Base-by-base conservation (phyloP, 352 stramenopile species). In the Globisporangium lucens region DNA sequence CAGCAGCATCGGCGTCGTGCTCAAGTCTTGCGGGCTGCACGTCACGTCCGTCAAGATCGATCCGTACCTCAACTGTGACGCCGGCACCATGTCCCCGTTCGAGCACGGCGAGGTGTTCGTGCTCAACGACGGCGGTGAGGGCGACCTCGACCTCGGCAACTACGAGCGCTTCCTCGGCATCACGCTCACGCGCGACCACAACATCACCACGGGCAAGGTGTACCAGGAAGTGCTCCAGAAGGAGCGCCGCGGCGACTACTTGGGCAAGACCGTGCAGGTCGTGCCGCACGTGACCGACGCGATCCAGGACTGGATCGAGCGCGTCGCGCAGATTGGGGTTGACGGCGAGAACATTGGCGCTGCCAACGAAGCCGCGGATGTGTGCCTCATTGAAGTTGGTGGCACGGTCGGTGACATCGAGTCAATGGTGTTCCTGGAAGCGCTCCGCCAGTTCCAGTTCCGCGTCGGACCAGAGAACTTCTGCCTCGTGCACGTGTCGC, bases 391-490 rank as follows among this genome's bases (percentile, higher is more conserved):
- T 67, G 98, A 99, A 86, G 94, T 99, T 5, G 98, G 98, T 63
- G 98, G 98, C 49, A 99, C 98, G 4, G 97, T 99, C n/a, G 98
- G 98, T 46, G 98, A 99, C 75, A 99, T 99, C 82, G 98, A 99
- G 87, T 98, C 87, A 49, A 98, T 98, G 79, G 93, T 99, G 12
- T 99, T 99, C 83, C 89, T 99, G 55, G 98, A 99, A 83, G 98
- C 97, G 52, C 78, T 99, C 59, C 91, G 98, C 49, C 98, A 99
- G 77, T 99, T 99, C 79, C 97, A 99, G 79, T 99, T 99, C 77
- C 88, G 91, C 38, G 95, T 99, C n/a, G 97, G 97, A 0, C 75
- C 89, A 4, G 95, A 99, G 71, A 99, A 99, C 83, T 99, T 99
- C 65, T 98, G 96, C 69, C 86, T 99, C n/a, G 97, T 99, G 41